A percentile compares a stretch with the other conserved stretches of the same genome.
Conservation (phyloP, 306 rosid genomes). For the Neltuma alba region DNA sequence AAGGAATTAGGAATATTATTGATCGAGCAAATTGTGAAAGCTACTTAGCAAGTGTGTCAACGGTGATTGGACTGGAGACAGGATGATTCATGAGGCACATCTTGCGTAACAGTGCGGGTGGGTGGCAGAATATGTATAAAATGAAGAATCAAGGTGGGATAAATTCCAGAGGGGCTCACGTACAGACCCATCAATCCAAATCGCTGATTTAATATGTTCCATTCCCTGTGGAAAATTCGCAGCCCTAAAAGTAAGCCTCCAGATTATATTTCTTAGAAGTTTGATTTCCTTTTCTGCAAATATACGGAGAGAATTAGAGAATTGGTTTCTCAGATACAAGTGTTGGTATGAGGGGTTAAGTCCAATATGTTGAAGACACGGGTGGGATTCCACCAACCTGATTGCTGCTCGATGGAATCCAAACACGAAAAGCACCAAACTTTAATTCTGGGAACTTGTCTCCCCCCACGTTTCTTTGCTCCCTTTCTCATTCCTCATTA, state of each 20-base stretch:
- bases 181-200: not conserved
- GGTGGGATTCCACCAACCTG: conserved; percentile 71
- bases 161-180: not conserved
- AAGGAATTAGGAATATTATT: not conserved
- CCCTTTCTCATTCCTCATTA: not conserved
- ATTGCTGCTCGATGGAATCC: conserved; percentile 68
- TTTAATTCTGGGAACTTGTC: conserved; percentile 41
- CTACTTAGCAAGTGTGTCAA: not conserved
- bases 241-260: not conserved
- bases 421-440: conserved; percentile 71
- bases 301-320: too few relatives aligned
- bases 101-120: not conserved
- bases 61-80: conserved; percentile 5
- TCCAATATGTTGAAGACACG: conserved; percentile 34
- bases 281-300: not conserved
- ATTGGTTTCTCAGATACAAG: too few relatives aligned
- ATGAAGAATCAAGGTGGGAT: not conserved
- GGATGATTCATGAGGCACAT: not conserved
- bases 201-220: not conserved
- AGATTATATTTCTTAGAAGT: not conserved
- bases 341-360: not conserved
- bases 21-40: not conserved
- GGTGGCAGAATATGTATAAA: not conserved
- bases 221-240: not conserved
- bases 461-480: conserved; percentile 32